A percentile compares a stretch with the other conserved stretches of the same genome.
Conservation (phyloP, 139 green algal genomes). For the Picochlorum sp. region DNA sequence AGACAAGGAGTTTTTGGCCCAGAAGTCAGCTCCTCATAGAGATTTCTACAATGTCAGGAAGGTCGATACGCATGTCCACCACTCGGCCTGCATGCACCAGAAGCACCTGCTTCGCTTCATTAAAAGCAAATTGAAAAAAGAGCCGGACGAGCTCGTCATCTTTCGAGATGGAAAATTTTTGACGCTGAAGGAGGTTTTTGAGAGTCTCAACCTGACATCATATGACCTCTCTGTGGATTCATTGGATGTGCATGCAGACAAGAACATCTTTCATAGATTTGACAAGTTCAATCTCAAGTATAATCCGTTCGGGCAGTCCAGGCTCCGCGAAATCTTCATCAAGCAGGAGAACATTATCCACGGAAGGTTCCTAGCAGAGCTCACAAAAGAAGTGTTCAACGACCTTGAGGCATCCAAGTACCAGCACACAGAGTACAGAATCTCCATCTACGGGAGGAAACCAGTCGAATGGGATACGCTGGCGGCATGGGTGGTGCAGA, state of each 20-base stretch:
- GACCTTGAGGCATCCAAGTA: conserved; percentile 85
- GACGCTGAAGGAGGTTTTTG: conserved; percentile 85
- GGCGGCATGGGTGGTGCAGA: conserved; percentile 91
- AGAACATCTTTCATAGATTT: conserved; percentile 97
- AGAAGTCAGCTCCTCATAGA: conserved; percentile 94
- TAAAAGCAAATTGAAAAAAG: conserved; percentile 96
- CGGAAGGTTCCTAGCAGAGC: conserved; percentile 89
- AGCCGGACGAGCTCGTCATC: conserved; percentile 91
- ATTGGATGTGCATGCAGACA: conserved; percentile 98
- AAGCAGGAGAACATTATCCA: conserved; percentile 97
- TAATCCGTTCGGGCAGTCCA: conserved; percentile 95
- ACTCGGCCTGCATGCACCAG: conserved; percentile 98
- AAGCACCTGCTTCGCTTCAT: conserved; percentile 99
- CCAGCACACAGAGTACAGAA: conserved; percentile 87
- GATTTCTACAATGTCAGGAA: conserved; percentile 99
- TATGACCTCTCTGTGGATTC: conserved; percentile 98
- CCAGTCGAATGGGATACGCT: conserved; percentile 94
- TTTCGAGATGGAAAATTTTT: conserved; percentile 93
- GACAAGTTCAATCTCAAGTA: conserved; percentile 98
- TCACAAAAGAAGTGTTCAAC: conserved; percentile 87
- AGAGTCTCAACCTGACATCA: conserved; percentile 52
- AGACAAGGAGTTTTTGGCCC: conserved; percentile 94
- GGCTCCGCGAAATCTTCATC: conserved; percentile 98
- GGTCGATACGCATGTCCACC: conserved; percentile 84
- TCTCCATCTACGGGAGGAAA: conserved; percentile 82